Conservation (phyloP, 2,329 filamentous ascomycete species). For the Colletotrichum caudatum region DNA sequence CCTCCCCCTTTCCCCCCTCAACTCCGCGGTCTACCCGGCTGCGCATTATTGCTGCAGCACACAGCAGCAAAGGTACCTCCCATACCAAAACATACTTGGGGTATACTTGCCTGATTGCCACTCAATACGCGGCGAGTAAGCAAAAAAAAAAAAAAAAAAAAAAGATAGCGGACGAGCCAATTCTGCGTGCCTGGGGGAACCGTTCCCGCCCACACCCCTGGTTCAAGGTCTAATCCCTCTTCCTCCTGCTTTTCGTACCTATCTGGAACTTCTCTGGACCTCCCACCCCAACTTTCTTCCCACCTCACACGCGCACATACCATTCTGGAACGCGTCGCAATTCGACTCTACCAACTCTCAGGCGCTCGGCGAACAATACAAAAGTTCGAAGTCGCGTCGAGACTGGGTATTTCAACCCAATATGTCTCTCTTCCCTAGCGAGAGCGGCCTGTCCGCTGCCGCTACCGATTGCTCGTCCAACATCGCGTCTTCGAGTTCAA, state of each 20-base stretch:
- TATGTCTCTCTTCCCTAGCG: conserved; percentile 46
- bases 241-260: conserved; percentile 39
- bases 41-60: conserved; percentile 18
- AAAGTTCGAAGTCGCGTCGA: conserved; percentile 39
- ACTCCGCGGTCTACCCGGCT: conserved; percentile 8
- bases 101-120: conserved; percentile 35
- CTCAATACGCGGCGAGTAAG: conserved; percentile 40
- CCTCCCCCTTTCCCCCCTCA: conserved; percentile 15
- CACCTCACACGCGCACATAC: conserved; percentile 33
- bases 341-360: conserved; percentile 22
- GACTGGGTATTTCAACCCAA: conserved; percentile 44
- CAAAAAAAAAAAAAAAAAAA: not conserved
- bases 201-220: conserved; percentile 35
- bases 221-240: conserved; percentile 32
- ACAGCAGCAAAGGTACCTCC: conserved; percentile 10
- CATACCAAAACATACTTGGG: conserved; percentile 15
- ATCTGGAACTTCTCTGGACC: conserved; percentile 32
- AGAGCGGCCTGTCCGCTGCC: conserved; percentile 49
- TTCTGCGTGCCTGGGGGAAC: conserved; percentile 32
- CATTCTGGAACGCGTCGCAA: conserved; percentile 39
- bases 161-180: conserved; percentile 39
- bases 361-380: not conserved
- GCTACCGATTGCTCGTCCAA: conserved; percentile 60
- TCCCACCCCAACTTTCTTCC: conserved; percentile 30
- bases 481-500: conserved; percentile 70